Evolutionary conservation across 306 rosid species (phyloP).

Genomic region (Malus sylvestris): DNA sequence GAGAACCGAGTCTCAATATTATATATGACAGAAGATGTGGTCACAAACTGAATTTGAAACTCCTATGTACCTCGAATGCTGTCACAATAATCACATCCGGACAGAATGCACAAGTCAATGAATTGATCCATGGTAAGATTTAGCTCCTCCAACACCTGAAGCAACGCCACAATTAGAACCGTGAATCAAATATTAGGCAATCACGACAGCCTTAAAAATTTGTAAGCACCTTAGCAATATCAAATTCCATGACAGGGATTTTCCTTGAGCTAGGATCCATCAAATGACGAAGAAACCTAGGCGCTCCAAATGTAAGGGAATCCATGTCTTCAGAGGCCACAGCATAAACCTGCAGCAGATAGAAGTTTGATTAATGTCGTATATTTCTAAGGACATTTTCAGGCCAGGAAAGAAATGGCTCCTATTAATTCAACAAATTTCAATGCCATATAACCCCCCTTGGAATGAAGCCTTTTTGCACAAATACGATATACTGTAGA

Average conservation of each 20-base stretch:
- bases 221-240: conserved; percentile 64
- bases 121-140: conserved; percentile 85
- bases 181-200: conserved; percentile 9
- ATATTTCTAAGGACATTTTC: background rate
- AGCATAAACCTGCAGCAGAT: conserved; percentile 62
- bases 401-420: background rate
- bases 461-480: conserved; percentile 13
- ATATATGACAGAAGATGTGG: background rate
- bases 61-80: conserved; percentile 70
- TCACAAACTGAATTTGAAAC: background rate
- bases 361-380: background rate
- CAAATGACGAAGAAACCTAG: conserved; percentile 87
- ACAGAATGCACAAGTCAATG: conserved; percentile 92
- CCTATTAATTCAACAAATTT: background rate
- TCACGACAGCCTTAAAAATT: conserved; percentile 1
- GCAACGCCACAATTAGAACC: conserved; percentile 19
- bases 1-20: background rate
- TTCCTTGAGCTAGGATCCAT: conserved; percentile 99
- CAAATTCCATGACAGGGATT: conserved; percentile 96
- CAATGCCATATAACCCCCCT: background rate
- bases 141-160: conserved; percentile 85
- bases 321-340: conserved; percentile 99
- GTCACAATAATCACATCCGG: conserved; percentile 93
- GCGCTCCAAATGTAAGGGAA: conserved; percentile 91
- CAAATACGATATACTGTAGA: background rate